A percentile compares a stretch with the other conserved stretches of the same genome.
These are phyloP conservation scores for Fusarium clavum DNA, from an alignment of 2,329 filamentous ascomycete genomes.

Conservation along the genomic window DNA sequence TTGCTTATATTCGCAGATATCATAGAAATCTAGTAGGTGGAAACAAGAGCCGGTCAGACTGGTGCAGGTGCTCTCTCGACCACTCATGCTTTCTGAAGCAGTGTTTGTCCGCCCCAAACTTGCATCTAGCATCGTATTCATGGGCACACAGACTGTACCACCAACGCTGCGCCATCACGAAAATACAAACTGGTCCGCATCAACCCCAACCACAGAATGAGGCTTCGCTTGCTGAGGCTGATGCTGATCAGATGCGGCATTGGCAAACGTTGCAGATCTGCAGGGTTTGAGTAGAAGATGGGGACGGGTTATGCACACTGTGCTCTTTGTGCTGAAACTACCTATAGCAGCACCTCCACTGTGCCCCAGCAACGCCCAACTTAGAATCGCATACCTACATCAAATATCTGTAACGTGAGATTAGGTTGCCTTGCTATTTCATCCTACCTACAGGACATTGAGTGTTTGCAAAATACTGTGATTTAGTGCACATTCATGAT, in stretches of 20 bases:
- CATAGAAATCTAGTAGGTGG: background rate
- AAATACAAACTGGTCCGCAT: slow-evolving; percentile 10
- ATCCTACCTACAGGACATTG: background rate
- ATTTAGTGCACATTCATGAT: background rate
- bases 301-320: slow-evolving; percentile 21
- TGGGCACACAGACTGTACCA: slow-evolving; percentile 30
- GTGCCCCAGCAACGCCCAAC: slow-evolving; percentile 29
- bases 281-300: background rate
- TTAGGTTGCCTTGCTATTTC: background rate
- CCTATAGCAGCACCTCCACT: slow-evolving; percentile 5
- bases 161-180: slow-evolving; percentile 28
- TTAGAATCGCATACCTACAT: background rate
- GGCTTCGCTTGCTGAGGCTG: slow-evolving; percentile 17
- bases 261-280: slow-evolving; percentile 4
- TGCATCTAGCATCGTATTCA: slow-evolving; percentile 41
- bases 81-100: slow-evolving; percentile 19
- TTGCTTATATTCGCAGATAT: background rate
- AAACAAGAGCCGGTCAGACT: slow-evolving; percentile 19
- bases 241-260: slow-evolving; percentile 11
- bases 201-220: slow-evolving; percentile 20
- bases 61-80: slow-evolving; percentile 5
- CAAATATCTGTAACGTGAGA: background rate
- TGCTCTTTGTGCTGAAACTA: slow-evolving; percentile 3
- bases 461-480: background rate
- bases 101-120: slow-evolving; percentile 23